Evolutionary conservation across 768 basidiomycete species (phyloP).

Genomic region (Leucocoprinus birnbaumii): DNA sequence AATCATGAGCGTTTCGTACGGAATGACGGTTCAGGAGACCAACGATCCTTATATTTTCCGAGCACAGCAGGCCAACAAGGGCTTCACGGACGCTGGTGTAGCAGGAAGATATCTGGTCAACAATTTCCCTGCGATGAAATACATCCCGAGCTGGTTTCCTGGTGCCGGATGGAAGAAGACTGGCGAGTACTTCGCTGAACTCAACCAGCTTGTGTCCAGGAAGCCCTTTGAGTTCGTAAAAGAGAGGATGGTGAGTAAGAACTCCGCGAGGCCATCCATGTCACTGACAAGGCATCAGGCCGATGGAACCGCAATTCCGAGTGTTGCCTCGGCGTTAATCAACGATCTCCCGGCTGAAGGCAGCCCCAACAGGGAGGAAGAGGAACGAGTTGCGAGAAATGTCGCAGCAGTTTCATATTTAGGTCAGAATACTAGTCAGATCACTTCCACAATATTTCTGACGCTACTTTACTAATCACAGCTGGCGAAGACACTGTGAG

Average conservation of each 20-base stretch:
- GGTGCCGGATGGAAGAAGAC: slow-evolving; percentile 37
- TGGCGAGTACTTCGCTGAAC: slow-evolving; percentile 21
- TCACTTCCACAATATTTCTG: background rate
- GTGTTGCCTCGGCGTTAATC: background rate
- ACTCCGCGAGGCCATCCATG: background rate
- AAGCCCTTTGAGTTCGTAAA: slow-evolving; percentile 34
- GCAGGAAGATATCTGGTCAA: slow-evolving; percentile 29
- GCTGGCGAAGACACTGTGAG: slow-evolving; percentile 29
- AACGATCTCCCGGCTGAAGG: background rate
- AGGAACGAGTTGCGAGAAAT: slow-evolving; percentile 20
- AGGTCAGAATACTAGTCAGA: slow-evolving; percentile 15
- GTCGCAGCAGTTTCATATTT: slow-evolving; percentile 21
- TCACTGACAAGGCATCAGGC: background rate
- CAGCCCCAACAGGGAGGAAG: background rate
- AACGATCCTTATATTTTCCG: slow-evolving; percentile 19
- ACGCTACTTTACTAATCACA: background rate
- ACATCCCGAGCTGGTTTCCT: slow-evolving; percentile 38
- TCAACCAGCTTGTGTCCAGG: slow-evolving; percentile 32
- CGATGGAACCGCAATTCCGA: background rate
- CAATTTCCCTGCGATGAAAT: slow-evolving; percentile 21
- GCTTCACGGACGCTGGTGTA: slow-evolving; percentile 18
- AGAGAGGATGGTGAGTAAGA: slow-evolving; percentile 27
- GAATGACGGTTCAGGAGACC: background rate
- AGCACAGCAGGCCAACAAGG: slow-evolving; percentile 20
- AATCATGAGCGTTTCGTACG: slow-evolving; percentile 12